A percentile compares a stretch with the other conserved stretches of the same genome.
Conservation (phyloP, 345 rosid genomes). For the Noccaea caerulescens region DNA sequence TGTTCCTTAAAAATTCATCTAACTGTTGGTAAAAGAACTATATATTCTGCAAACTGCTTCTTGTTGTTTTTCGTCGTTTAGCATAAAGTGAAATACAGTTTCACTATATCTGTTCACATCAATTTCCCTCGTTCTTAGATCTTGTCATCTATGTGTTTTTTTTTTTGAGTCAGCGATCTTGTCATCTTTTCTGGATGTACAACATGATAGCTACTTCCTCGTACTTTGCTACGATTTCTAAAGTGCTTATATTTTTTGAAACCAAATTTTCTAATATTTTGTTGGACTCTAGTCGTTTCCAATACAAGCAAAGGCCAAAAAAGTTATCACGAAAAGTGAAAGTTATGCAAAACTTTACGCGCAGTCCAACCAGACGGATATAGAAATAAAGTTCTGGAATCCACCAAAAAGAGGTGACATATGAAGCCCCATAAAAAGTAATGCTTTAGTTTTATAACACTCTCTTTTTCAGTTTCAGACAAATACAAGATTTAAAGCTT, state of each 20-base stretch:
- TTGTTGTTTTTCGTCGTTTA: constrained; percentile 1
- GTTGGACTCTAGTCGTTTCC: background rate
- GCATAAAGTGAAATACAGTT: background rate
- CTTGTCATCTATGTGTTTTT: background rate
- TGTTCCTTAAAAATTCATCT: background rate
- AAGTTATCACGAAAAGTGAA: background rate
- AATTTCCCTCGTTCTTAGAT: background rate
- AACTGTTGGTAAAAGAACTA: background rate
- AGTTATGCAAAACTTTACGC: background rate
- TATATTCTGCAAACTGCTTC: background rate
- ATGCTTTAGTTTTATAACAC: constrained; percentile 14
- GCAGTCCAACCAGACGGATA: too few relatives aligned
- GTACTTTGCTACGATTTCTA: background rate
- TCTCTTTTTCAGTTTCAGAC: constrained; percentile 16
- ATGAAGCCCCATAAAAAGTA: background rate
- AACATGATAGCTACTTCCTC: background rate
- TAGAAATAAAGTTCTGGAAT: constrained; percentile 4
- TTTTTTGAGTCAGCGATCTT: background rate
- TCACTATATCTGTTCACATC: background rate
- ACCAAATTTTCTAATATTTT: background rate
- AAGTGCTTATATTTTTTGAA: background rate
- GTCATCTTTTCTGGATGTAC: background rate
- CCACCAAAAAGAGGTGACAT: background rate
- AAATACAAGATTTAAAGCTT: constrained; percentile 36
- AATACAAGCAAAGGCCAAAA: constrained; percentile 7